Evolutionary conservation across 31 red algal species (phyloP), one percentile per base, ranked within the genome.

Genomic region (Bonnemaisonia californica): DNA sequence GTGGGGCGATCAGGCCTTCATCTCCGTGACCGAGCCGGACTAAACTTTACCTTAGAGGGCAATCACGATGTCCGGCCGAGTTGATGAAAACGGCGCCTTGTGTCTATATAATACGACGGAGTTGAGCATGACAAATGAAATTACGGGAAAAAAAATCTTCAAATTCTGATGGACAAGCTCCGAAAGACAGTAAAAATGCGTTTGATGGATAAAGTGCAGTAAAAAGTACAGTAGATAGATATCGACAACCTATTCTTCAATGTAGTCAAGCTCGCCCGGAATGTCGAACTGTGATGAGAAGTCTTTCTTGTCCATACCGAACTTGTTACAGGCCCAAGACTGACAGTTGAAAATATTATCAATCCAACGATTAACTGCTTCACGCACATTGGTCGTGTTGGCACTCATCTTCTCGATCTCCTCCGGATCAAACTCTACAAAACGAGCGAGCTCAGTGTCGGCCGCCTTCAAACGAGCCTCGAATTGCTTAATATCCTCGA

Each of bases 351-450:
- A 86, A 28, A 94, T 55, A 55, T 94, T 94, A 54, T 94, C 91
- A 32, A 72, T 84, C 91, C 91, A 94, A 3, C 85, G 70, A 56
- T 94, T 94, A 3, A 75, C 86, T 3, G 54, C 77, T 45, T 89
- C 91, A 59, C 34, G 41, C 7, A 65, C 47, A 41, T 74, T 71
- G 23, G 28, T 45, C 23, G 69, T 74, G 21, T 77, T 80, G 32
- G 35, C 58, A 40, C 27, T 54, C 3, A 89, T 30, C 23, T 77
- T 60, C 3, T 24, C 59, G 22, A 98, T 81, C 62, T 70, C 63
- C 55, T 98, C 95, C 0, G 91, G 95, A 41, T 98, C 95, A 79
- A 82, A 98, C 37, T 82, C 86, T 2, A 66, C 80, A 42, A 86
- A 89, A 61, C 65, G 72, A 41, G 74, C 41, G 38, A 97, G 94